Evolutionary conservation across 1,139 yeast genomes (phyloP).

Genomic region (Yamadazyma sp.): DNA sequence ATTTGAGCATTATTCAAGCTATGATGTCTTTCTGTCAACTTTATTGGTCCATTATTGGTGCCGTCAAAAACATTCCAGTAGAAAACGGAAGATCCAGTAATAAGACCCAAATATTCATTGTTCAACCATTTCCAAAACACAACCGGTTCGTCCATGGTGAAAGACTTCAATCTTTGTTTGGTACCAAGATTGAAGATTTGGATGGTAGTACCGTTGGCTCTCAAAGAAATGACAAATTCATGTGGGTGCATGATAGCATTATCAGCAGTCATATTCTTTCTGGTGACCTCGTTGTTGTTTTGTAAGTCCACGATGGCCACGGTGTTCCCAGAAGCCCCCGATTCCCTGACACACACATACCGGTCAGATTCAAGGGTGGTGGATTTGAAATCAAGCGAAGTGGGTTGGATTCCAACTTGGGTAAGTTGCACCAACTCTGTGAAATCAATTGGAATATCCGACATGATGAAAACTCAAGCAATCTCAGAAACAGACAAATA

Average conservation of each 20-base stretch:
- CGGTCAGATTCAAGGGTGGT: constrained; percentile 92
- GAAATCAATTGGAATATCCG: constrained; percentile 90
- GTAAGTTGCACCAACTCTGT: constrained; percentile 91
- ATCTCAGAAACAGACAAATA: background rate
- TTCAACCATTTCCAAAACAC: constrained; percentile 95
- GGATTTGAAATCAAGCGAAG: constrained; percentile 86
- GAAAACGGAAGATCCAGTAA: constrained; percentile 73
- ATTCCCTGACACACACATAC: constrained; percentile 86
- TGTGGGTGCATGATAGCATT: constrained; percentile 95
- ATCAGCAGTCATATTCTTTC: constrained; percentile 96
- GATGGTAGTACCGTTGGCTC: constrained; percentile 94
- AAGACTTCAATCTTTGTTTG: constrained; percentile 86
- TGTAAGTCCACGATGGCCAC: constrained; percentile 90
- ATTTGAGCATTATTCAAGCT: constrained; percentile 81
- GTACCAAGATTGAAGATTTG: constrained; percentile 90
- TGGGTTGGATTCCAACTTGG: constrained; percentile 77
- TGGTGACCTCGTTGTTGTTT: constrained; percentile 68
- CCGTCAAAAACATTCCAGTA: constrained; percentile 88
- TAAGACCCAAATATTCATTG: constrained; percentile 72
- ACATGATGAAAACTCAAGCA: constrained; percentile 7
- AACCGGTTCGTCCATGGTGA: constrained; percentile 84
- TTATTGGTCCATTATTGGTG: constrained; percentile 70
- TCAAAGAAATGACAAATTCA: constrained; percentile 82
- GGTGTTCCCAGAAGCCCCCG: constrained; percentile 70
- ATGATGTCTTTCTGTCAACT: constrained; percentile 82